Conservation (phyloP, 1,284 basidiomycete genomes). For the Boletus mariae region DNA sequence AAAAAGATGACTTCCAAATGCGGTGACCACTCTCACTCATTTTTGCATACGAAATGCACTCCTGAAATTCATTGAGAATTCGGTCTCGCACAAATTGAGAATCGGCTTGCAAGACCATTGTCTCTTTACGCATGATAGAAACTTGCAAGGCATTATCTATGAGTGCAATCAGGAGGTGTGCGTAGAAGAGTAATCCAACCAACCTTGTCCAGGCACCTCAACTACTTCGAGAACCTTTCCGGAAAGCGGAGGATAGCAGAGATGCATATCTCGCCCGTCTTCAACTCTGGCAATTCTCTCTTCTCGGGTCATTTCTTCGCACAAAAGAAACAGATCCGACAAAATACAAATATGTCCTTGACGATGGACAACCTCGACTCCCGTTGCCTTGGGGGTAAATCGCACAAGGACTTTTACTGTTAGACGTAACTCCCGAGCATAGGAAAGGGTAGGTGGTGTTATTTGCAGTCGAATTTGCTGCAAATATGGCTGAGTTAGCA, state of each 20-base stretch:
- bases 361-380: conserved; percentile 67
- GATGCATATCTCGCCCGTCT: conserved; percentile 81
- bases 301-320: conserved; percentile 73
- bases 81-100: conserved; percentile 63
- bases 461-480: conserved; percentile 93
- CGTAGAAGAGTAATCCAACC: conserved; percentile 19
- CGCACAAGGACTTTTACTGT: conserved; percentile 74
- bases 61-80: conserved; percentile 73
- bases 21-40: conserved; percentile 48
- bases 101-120: conserved; percentile 64
- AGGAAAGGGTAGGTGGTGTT: conserved; percentile 75
- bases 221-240: conserved; percentile 86
- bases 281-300: conserved; percentile 51
- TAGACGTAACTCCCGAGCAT: conserved; percentile 75
- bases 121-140: conserved; percentile 88
- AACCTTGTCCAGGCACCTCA: conserved; percentile 59
- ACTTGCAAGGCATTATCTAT: conserved; percentile 74
- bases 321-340: conserved; percentile 89
- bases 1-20: background rate
- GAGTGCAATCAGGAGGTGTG: conserved; percentile 13
- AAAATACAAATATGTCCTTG: conserved; percentile 87
- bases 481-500: conserved; percentile 14
- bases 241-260: conserved; percentile 93
- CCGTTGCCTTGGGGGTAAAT: conserved; percentile 77
- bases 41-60: conserved; percentile 81